Evolutionary conservation across 2,329 filamentous ascomycete genomes (phyloP), one percentile per base, ranked within the genome.

Genomic region (Chalara sp.): DNA sequence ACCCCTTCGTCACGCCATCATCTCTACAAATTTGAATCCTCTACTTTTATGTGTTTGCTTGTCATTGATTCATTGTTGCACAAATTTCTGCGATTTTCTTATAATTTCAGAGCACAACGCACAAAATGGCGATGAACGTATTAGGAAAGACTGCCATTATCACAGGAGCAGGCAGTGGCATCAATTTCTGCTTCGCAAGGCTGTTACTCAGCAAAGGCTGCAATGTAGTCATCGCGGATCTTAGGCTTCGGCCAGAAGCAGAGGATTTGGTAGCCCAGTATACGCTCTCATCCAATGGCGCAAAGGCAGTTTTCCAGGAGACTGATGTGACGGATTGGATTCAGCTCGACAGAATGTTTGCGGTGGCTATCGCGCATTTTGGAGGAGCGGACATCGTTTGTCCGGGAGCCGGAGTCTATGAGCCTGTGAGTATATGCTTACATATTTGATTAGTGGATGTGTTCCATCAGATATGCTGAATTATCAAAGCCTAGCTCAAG

Each of bases 91-190:
- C 21, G 21, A 21, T 2, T 21, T 21, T 21, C 21, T 21, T 21
- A 21, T 21, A 21, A 21, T 21, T 21, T 21, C 21, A 21, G 21
- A 21, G 21, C 21, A 21, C 2, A 21, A 21, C 21, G 21, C 21
- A 21, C 21, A 3, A 21, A 12, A 63, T 63, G 61, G 61, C 61
- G 5, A 58, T 61, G 55, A 56, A 58, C n/a, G 69, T 76, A 21
- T 58, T 68, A 47, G 71, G 69, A 47, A 74, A 72, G 59, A 71
- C 74, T 10, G 76, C 76, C 10, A 75, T 80, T 44, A 66, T 80
- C 32, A 80, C 76, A 8, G 76, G 76, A 32, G 76, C 74, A 39
- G 76, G 76, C 30, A 78, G 75, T 44, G 76, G 76, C 72, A 75
- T 75, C 52, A 72, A 72, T 51, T 61, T 76, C 7, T 63, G 61